phyloP scores from a whole-genome alignment of 306 rosid species.

The Astragalus membranaceus region DNA sequence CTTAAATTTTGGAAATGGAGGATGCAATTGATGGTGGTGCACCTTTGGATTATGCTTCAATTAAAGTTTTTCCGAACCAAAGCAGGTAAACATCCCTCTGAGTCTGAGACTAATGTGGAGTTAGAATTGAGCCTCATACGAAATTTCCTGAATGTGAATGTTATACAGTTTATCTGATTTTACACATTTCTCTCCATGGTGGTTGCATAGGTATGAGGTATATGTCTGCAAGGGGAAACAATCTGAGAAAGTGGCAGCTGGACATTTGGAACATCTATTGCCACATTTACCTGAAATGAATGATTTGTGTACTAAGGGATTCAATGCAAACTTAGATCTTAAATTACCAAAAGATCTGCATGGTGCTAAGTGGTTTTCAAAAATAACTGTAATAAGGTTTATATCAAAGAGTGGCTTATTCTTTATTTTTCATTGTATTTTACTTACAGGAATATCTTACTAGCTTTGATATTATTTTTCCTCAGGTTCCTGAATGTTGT shows the following conservation, averaged over 20 bases:
- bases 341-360: slow-evolving; percentile 44
- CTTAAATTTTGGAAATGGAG: slow-evolving; percentile 46
- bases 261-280: slow-evolving; percentile 58
- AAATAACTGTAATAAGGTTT: slow-evolving; percentile 74
- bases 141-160: slow-evolving; percentile 1
- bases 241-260: slow-evolving; percentile 48
- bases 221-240: slow-evolving; percentile 43
- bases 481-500: slow-evolving; percentile 65
- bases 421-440: slow-evolving; percentile 11
- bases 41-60: slow-evolving; percentile 58
- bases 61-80: slow-evolving; percentile 56
- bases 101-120: neutral
- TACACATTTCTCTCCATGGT: slow-evolving; percentile 10
- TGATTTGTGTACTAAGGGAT: slow-evolving; percentile 48
- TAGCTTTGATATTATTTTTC: slow-evolving; percentile 19
- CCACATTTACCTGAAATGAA: slow-evolving; percentile 59
- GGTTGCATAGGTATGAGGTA: slow-evolving; percentile 60
- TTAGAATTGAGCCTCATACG: slow-evolving; percentile 3
- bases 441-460: neutral
- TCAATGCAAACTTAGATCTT: slow-evolving; percentile 52
- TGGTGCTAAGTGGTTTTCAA: slow-evolving; percentile 75
- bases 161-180: neutral
- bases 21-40: slow-evolving; percentile 38
- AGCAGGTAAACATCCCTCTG: slow-evolving; percentile 49
- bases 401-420: slow-evolving; percentile 14